Conservation (phyloP, 2,329 filamentous ascomycete genomes). For the Podosphaera xanthii region DNA sequence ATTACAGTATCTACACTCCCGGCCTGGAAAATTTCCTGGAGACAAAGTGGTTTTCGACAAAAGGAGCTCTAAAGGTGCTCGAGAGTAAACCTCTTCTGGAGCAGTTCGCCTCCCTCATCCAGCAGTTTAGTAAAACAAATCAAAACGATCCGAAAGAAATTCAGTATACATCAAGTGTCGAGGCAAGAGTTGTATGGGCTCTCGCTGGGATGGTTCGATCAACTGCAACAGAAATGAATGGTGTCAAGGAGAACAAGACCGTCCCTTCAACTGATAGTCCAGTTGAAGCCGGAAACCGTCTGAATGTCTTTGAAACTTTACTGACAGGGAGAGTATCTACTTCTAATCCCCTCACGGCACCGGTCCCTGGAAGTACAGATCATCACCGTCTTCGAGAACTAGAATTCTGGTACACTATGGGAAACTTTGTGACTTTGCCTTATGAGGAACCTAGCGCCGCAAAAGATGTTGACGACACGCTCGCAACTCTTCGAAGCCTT, state of each 20-base stretch:
- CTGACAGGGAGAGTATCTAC: slow-evolving; percentile 47
- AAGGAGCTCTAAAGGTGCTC: slow-evolving; percentile 21
- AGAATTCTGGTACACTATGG: slow-evolving; percentile 66
- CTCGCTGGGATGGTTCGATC: slow-evolving; percentile 24
- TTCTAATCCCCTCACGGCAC: slow-evolving; percentile 31
- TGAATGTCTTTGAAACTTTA: slow-evolving; percentile 55
- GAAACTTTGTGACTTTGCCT: slow-evolving; percentile 42
- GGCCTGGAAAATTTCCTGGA: slow-evolving; percentile 60
- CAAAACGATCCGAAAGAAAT: slow-evolving; percentile 28
- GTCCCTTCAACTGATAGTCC: slow-evolving; percentile 33
- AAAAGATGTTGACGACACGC: slow-evolving; percentile 39
- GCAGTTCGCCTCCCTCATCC: slow-evolving; percentile 42
- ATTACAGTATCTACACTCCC: slow-evolving; percentile 51
- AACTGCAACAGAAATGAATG: slow-evolving; percentile 13
- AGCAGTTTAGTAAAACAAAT: slow-evolving; percentile 25
- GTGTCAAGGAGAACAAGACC: slow-evolving; percentile 15
- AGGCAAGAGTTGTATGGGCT: slow-evolving; percentile 36
- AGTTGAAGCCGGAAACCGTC: slow-evolving; percentile 41
- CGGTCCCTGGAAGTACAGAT: slow-evolving; percentile 25
- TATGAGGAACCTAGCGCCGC: slow-evolving; percentile 33
- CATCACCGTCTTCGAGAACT: slow-evolving; percentile 37
- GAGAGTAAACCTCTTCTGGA: slow-evolving; percentile 35
- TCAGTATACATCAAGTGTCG: slow-evolving; percentile 29
- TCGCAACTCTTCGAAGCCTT: slow-evolving; percentile 42
- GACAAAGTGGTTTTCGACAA: slow-evolving; percentile 53